Percentiles rank a stretch among this genome's conserved stretches.
These are phyloP conservation scores for Coprinopsis sp. DNA, from an alignment of 768 basidiomycete species.

Conservation along the genomic window DNA sequence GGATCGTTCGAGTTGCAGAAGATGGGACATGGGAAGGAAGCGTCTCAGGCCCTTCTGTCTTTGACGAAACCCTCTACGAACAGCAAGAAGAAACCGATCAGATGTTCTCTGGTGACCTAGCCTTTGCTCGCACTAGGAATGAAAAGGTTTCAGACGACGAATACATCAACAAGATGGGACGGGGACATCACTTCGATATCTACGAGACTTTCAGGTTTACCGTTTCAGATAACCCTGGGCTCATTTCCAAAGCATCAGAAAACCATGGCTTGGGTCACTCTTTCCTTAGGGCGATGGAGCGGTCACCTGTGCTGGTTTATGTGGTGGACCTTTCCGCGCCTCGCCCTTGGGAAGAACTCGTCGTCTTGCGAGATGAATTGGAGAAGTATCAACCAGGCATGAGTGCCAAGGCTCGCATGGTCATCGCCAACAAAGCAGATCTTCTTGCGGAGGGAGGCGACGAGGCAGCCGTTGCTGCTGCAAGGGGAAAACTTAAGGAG, in stretches of 20 bases:
- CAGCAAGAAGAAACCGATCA: slow-evolving; percentile 38
- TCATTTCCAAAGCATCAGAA: slow-evolving; percentile 78
- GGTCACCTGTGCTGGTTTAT: slow-evolving; percentile 84
- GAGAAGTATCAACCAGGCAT: slow-evolving; percentile 78
- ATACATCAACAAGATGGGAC: slow-evolving; percentile 12
- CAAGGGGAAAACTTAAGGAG: slow-evolving; percentile 49
- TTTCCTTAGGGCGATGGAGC: slow-evolving; percentile 90
- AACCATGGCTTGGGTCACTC: slow-evolving; percentile 92
- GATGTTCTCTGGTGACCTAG: slow-evolving; percentile 49
- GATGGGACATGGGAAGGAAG: slow-evolving; percentile 73
- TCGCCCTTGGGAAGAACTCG: slow-evolving; percentile 74
- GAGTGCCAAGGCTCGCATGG: slow-evolving; percentile 69
- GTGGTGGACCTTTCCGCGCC: slow-evolving; percentile 83
- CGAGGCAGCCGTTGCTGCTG: slow-evolving; percentile 44
- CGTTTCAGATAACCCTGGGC: slow-evolving; percentile 94
- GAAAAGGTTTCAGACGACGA: slow-evolving; percentile 23
- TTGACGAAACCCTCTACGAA: slow-evolving; percentile 67
- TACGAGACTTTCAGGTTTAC: slow-evolving; percentile 86
- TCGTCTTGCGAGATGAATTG: slow-evolving; percentile 72
- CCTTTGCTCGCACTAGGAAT: slow-evolving; percentile 48
- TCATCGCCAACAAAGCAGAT: slow-evolving; percentile 96
- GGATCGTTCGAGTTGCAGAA: slow-evolving; percentile 78
- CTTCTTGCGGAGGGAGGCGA: slow-evolving; percentile 54
- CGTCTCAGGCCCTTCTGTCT: slow-evolving; percentile 40
- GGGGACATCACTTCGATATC: slow-evolving; percentile 51